Percentiles rank a stretch among this genome's conserved stretches.
Evolutionary conservation across 495 filamentous ascomycete species (phyloP).

Genomic region (Lasiosphaeriaceae sp.): DNA sequence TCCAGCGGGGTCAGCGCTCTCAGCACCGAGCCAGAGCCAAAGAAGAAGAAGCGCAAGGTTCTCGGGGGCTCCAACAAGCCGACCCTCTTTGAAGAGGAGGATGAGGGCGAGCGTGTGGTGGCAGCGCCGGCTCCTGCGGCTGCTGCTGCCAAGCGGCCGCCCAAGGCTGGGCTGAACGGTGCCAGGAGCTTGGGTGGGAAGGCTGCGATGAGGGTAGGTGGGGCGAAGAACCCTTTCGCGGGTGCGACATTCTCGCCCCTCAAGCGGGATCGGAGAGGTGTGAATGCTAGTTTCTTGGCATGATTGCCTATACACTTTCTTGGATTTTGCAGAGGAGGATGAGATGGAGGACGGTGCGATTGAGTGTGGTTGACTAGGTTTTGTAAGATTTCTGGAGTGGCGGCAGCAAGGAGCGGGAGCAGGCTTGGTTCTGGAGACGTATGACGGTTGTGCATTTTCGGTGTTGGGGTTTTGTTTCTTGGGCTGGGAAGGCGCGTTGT

Average conservation of each 20-base stretch:
- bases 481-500: too few species aligned
- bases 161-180: slow-evolving; percentile 32
- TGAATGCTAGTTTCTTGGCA: slow-evolving; percentile 51
- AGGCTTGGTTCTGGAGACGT: too few species aligned
- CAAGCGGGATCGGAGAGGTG: slow-evolving; percentile 68
- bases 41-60: slow-evolving; percentile 71
- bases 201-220: slow-evolving; percentile 18
- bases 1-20: not conserved
- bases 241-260: slow-evolving; percentile 69
- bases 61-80: slow-evolving; percentile 58
- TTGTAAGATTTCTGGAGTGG: too few species aligned
- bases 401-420: too few species aligned
- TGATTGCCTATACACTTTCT: slow-evolving; percentile 13
- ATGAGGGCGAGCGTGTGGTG: slow-evolving; percentile 43
- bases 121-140: slow-evolving; percentile 11
- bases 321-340: not conserved
- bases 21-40: slow-evolving; percentile 44
- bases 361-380: not conserved
- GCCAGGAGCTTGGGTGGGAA: slow-evolving; percentile 17
- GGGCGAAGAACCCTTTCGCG: slow-evolving; percentile 32
- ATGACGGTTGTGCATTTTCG: too few species aligned
- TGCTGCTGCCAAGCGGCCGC: slow-evolving; percentile 26
- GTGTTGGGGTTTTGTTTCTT: too few species aligned
- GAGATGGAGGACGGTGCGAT: not conserved
- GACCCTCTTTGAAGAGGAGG: slow-evolving; percentile 70